Percentiles rank a stretch among this genome's conserved stretches.
phyloP scores from a whole-genome alignment of 2,329 filamentous ascomycete genomes.

The Diaporthe vaccinii region DNA sequence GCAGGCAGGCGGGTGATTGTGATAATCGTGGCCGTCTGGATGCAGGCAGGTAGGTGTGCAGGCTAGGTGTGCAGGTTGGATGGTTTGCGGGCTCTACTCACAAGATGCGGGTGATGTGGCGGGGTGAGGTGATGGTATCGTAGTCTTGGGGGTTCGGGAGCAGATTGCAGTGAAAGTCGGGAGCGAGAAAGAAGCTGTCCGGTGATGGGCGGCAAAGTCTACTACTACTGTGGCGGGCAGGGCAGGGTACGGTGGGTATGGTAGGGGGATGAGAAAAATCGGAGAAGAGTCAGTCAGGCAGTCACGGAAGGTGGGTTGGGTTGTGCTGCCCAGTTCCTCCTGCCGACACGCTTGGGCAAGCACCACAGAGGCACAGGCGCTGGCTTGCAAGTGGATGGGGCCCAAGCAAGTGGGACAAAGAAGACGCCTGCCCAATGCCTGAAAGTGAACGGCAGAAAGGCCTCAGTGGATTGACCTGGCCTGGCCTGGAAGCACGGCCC shows the following conservation, averaged over 20 bases:
- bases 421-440: neutral
- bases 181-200: constrained; percentile 25
- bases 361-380: neutral
- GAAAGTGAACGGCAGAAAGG: constrained; percentile 11
- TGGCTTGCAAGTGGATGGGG: constrained; percentile 11
- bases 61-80: constrained; percentile 14
- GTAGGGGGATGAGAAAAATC: constrained; percentile 30
- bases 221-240: constrained; percentile 6
- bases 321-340: constrained; percentile 7
- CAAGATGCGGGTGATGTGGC: constrained; percentile 16
- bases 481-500: constrained; percentile 19
- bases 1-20: neutral
- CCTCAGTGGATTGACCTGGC: constrained; percentile 15
- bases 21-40: neutral
- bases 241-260: constrained; percentile 5
- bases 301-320: constrained; percentile 20
- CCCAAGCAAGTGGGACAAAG: constrained; percentile 31
- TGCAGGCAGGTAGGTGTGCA: neutral
- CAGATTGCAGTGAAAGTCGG: constrained; percentile 21
- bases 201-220: constrained; percentile 16
- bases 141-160: constrained; percentile 10
- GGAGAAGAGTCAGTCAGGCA: constrained; percentile 30
- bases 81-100: constrained; percentile 17
- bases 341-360: neutral
- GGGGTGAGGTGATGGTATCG: constrained; percentile 28